phyloP scores from a whole-genome alignment of 179 eudicot species.

The Spinacia oleracea region DNA sequence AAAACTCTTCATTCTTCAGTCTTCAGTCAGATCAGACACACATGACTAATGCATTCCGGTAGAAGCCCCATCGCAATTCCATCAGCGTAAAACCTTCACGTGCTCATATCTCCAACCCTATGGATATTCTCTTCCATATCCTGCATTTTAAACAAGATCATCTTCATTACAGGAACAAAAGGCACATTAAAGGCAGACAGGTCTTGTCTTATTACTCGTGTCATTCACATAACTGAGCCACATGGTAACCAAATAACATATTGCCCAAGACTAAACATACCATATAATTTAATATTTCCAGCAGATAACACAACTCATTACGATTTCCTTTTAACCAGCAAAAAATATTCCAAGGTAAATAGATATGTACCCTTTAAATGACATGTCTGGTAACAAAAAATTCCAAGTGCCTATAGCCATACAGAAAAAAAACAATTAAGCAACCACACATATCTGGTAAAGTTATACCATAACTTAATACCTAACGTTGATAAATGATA shows the following conservation, averaged over 20 bases:
- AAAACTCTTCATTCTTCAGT: conserved; percentile 17
- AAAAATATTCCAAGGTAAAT: background rate
- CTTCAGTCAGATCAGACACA: conserved; percentile 16
- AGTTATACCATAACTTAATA: background rate
- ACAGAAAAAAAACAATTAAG: background rate
- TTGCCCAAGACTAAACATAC: background rate
- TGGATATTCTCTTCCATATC: conserved; percentile 28
- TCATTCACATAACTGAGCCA: background rate
- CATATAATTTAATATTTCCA: background rate
- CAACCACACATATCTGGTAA: background rate
- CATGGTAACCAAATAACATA: background rate
- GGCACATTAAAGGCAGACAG: background rate
- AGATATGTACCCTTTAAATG: background rate
- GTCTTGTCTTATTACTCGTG: background rate
- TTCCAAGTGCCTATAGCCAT: background rate
- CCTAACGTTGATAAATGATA: background rate
- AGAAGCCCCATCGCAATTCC: conserved; percentile 17
- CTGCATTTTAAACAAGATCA: conserved; percentile 25
- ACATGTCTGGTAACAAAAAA: too few relatives aligned
- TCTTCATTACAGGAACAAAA: conserved; percentile 6
- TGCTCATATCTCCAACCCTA: conserved; percentile 6
- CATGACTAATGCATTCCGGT: background rate
- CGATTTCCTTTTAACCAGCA: background rate
- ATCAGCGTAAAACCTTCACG: conserved; percentile 10
- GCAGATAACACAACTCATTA: background rate